Percentiles rank a stretch among this genome's conserved stretches.
These are phyloP conservation scores for Mimosa pudica DNA, from an alignment of 306 rosid genomes.

Conservation along the genomic window DNA sequence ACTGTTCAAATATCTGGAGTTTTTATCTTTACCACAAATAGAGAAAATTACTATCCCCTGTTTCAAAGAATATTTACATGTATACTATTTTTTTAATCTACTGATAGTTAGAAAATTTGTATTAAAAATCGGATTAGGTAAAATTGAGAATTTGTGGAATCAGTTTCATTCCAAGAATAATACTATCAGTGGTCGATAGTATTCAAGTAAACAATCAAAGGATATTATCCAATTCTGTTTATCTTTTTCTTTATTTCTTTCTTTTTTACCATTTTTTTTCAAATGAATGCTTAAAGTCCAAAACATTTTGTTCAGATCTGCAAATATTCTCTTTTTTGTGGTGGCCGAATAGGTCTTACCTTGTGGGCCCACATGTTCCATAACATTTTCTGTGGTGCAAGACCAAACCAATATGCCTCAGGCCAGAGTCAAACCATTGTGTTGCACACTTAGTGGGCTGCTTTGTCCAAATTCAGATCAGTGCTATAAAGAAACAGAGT, in stretches of 20 bases:
- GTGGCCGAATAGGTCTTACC: slow-evolving; percentile 29
- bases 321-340: slow-evolving; percentile 37
- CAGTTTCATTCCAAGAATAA: slow-evolving; percentile 6
- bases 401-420: slow-evolving; percentile 12
- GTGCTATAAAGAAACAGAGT: slow-evolving; percentile 13
- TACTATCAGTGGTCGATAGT: not conserved
- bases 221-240: slow-evolving; percentile 4
- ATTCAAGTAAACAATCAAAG: slow-evolving; percentile 9
- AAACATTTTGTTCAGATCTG: not conserved
- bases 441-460: slow-evolving; percentile 10
- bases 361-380: slow-evolving; percentile 26
- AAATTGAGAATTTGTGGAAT: slow-evolving; percentile 14
- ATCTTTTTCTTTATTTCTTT: not conserved
- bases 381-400: slow-evolving; percentile 24
- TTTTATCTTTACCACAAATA: slow-evolving; percentile 14
- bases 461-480: slow-evolving; percentile 5
- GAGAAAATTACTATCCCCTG: slow-evolving; percentile 27
- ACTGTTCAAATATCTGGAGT: slow-evolving; percentile 16
- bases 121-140: not conserved
- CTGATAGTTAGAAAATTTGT: not conserved
- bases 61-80: not conserved
- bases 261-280: not conserved
- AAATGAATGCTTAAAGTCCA: slow-evolving; percentile 2
- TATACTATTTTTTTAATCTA: not conserved
- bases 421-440: slow-evolving; percentile 27